Base-by-base conservation (phyloP, 2,329 filamentous ascomycete genomes). In the Colletotrichum ledebouriae region DNA sequence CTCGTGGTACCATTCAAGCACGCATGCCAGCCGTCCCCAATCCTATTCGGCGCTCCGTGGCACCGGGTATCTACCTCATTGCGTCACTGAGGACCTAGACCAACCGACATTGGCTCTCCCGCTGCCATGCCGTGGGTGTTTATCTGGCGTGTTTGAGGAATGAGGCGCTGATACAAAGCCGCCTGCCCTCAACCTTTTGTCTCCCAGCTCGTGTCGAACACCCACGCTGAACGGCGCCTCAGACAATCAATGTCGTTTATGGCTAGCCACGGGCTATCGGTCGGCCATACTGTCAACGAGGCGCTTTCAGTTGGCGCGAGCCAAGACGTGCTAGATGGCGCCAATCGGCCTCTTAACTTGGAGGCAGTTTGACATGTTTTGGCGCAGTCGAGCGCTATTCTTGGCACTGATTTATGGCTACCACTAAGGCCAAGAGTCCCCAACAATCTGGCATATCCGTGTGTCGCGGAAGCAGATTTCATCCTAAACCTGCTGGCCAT, bases 51-150 rank as follows among this genome's bases (percentile, higher is more conserved):
- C 55, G 61, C 49, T 49, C 34, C 33, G 47, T 68, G 61, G 65
- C 65, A 65, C 65, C 65, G 65, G 65, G 49, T 60, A 59, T 65
- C 61, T 68, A 61, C 49, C 65, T 65, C 49, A 50, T 65, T 65
- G n/a, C 65, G 65, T 68, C 61, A 56, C 55, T 65, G n/a, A 25
- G 53, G 37, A 39, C 60, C 34, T 55, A 25, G 29, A 41, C 39
- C 53, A 57, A 42, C 39, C n/a, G 63, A 65, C 29, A 22, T 33
- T 47, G 41, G 49, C 15, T 15, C 22, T 20, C 47, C n/a, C 46
- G 49, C 29, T 6, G 2, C 25, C 39, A 29, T 41, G 52, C 42
- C 50, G 47, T 37, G 44, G 20, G 20, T 50, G 37, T 41, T 56
- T 63, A 55, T 62, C 58, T 49, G 41, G 20, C 56, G 33, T 62